Conservation (phyloP, 106 monocot species). For the Chionographis japonica region DNA sequence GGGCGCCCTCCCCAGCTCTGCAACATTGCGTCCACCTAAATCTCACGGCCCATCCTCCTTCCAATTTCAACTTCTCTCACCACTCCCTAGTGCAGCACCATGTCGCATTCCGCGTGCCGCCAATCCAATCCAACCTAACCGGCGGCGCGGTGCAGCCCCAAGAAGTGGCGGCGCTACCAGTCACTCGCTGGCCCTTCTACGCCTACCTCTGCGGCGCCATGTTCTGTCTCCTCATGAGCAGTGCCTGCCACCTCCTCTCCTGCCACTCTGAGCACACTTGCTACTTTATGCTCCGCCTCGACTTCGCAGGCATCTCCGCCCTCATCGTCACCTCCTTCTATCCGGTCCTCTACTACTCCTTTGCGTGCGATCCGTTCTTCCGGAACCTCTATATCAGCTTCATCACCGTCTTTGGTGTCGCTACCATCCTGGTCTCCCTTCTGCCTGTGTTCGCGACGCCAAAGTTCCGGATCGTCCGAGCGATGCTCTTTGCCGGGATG, state of each 20-base stretch:
- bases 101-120: too few species aligned
- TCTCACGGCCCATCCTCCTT: background rate
- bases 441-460: constrained; percentile 57
- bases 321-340: constrained; percentile 87
- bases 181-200: constrained; percentile 66
- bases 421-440: constrained; percentile 46
- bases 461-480: constrained; percentile 36
- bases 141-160: too few species aligned
- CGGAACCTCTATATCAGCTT: constrained; percentile 50
- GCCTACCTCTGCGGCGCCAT: constrained; percentile 64
- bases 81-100: too few species aligned
- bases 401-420: constrained; percentile 59
- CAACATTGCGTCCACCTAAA: background rate
- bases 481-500: constrained; percentile 66
- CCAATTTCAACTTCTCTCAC: background rate
- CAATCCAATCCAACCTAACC: too few species aligned
- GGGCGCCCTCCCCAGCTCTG: background rate
- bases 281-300: constrained; percentile 70
- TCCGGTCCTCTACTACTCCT: constrained; percentile 74
- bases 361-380: constrained; percentile 62
- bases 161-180: background rate
- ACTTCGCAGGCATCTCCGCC: constrained; percentile 67
- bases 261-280: constrained; percentile 70
- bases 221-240: constrained; percentile 84
- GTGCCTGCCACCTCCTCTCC: constrained; percentile 67